Evolutionary conservation across 208 protist species (phyloP).

Genomic region (Angomonas desouzai): DNA sequence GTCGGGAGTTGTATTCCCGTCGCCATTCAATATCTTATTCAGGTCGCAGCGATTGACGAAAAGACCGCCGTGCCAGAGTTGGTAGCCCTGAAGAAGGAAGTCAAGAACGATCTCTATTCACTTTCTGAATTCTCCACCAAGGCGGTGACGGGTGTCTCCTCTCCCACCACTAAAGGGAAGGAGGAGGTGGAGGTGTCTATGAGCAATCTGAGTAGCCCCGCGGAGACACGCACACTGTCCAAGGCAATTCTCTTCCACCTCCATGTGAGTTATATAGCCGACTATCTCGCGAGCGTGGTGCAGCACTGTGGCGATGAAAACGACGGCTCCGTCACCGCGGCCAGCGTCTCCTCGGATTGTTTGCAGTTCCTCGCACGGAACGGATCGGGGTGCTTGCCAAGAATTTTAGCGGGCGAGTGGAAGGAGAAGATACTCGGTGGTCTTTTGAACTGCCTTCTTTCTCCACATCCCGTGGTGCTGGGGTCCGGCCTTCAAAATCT

Average conservation of each 20-base stretch:
- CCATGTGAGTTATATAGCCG: constrained; percentile 50
- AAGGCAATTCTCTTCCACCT: constrained; percentile 32
- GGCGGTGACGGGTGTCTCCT: background rate
- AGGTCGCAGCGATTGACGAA: constrained; percentile 34
- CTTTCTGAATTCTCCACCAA: constrained; percentile 23
- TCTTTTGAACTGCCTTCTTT: constrained; percentile 89
- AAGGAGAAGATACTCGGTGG: constrained; percentile 73
- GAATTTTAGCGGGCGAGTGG: constrained; percentile 40
- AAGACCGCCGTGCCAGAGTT: constrained; percentile 36
- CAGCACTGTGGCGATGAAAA: constrained; percentile 62
- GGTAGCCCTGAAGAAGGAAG: constrained; percentile 48
- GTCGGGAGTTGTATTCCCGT: constrained; percentile 46
- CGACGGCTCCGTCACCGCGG: constrained; percentile 64
- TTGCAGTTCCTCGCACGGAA: constrained; percentile 29
- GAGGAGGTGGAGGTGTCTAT: constrained; percentile 20
- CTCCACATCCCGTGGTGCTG: constrained; percentile 76
- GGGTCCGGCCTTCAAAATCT: constrained; percentile 86
- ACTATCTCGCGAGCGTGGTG: constrained; percentile 63
- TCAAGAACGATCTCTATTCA: constrained; percentile 39
- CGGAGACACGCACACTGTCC: constrained; percentile 24
- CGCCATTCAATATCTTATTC: constrained; percentile 46
- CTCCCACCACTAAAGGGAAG: background rate
- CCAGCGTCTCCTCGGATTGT: constrained; percentile 57
- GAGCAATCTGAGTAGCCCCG: constrained; percentile 3
- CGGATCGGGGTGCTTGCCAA: constrained; percentile 32